Evolutionary conservation across 2,329 filamentous ascomycete genomes (phyloP).

Genomic region (Biscogniauxia mediterranea): DNA sequence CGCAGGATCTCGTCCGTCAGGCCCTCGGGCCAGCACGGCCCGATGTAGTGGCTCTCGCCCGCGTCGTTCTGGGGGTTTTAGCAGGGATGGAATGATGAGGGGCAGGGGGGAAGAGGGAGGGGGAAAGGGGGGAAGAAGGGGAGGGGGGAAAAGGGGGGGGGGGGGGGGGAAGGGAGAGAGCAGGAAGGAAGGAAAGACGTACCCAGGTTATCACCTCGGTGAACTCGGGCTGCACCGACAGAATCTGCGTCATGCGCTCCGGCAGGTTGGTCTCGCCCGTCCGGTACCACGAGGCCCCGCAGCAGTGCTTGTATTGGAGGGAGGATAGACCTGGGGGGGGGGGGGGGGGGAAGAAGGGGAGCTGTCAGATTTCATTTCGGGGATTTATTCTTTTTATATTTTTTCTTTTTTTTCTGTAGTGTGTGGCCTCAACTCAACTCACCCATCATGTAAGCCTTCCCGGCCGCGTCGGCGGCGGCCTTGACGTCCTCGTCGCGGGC

Average conservation of each 20-base stretch:
- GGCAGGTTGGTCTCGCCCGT: slow-evolving; percentile 34
- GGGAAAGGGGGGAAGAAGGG: not conserved
- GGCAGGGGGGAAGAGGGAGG: not conserved
- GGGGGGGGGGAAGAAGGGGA: too few species aligned
- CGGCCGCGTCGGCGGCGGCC: slow-evolving; percentile 20
- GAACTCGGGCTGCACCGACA: slow-evolving; percentile 32
- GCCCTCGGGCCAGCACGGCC: slow-evolving; percentile 33
- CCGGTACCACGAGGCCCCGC: slow-evolving; percentile 32
- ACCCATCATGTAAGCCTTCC: slow-evolving; percentile 36
- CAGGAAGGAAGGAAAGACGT: too few species aligned
- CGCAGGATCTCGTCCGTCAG: slow-evolving; percentile 26
- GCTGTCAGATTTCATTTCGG: slow-evolving; percentile 6
- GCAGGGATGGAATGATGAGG: too few species aligned
- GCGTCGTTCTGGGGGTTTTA: slow-evolving; percentile 32
- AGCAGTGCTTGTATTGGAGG: slow-evolving; percentile 35
- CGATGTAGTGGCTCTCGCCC: slow-evolving; percentile 38
- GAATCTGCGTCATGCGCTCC: slow-evolving; percentile 36
- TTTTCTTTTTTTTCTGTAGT: too few species aligned
- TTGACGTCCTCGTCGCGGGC: slow-evolving; percentile 24
- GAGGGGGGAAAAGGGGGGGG: not conserved
- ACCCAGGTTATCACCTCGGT: slow-evolving; percentile 36
- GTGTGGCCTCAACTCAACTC: not conserved
- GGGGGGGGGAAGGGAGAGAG: not conserved
- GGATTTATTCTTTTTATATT: too few species aligned
- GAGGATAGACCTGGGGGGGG: slow-evolving; percentile 25